These are phyloP conservation scores for Hebeloma cylindrosporum DNA, from an alignment of 768 basidiomycete species.

Conservation along the genomic window DNA sequence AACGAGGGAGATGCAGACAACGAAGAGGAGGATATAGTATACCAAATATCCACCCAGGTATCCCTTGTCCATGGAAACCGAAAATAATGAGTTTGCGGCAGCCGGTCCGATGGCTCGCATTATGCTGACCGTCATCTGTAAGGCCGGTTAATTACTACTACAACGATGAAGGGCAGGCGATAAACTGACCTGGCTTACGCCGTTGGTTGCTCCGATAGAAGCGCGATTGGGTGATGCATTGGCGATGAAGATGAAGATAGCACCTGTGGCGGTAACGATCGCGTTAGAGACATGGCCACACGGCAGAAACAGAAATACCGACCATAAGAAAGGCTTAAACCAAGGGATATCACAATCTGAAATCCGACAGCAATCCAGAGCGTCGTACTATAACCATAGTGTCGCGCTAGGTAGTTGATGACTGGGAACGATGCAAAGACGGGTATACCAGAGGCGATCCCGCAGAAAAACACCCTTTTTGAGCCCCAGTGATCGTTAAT, in stretches of 20 bases:
- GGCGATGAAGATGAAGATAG: conserved; percentile 69
- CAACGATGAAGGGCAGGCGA: conserved; percentile 5
- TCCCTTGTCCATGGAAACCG: conserved; percentile 55
- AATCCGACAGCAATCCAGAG: conserved; percentile 53
- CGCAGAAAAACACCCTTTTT: conserved; percentile 54
- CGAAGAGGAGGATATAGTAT: conserved; percentile 41
- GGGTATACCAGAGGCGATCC: conserved; percentile 51
- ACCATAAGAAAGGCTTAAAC: conserved; percentile 59
- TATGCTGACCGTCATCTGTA: conserved; percentile 36
- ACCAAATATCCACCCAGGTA: conserved; percentile 58
- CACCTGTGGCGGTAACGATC: conserved; percentile 36
- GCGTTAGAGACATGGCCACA: too few species aligned
- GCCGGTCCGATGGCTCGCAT: conserved; percentile 56
- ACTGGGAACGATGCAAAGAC: conserved; percentile 60
- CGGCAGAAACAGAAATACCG: conserved; percentile 23
- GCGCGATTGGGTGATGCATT: conserved; percentile 65
- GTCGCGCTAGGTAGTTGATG: conserved; percentile 54
- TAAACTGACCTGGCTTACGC: conserved; percentile 45
- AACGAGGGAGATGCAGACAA: conserved; percentile 30
- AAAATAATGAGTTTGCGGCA: conserved; percentile 62
- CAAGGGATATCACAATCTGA: conserved; percentile 48
- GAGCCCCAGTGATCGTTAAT: conserved; percentile 64
- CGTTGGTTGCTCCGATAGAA: conserved; percentile 73
- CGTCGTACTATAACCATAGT: conserved; percentile 42
- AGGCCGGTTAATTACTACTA: not conserved